Evolutionary conservation across 1,139 yeast genomes (phyloP).

Genomic region (Spathaspora sp.): DNA sequence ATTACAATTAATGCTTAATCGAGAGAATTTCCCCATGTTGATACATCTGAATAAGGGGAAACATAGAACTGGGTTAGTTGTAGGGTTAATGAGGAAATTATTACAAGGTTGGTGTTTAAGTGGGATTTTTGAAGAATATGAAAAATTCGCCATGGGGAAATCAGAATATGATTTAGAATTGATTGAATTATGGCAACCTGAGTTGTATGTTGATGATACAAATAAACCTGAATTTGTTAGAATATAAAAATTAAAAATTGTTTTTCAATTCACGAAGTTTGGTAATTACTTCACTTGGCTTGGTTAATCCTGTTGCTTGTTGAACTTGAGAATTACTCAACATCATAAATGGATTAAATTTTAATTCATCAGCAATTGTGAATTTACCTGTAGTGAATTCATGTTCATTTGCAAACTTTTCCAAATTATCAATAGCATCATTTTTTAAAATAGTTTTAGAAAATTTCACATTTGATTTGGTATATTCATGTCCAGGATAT

Average conservation of each 20-base stretch:
- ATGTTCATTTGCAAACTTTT: conserved; percentile 46
- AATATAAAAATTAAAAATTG: conserved; percentile 21
- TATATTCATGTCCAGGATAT: conserved; percentile 95
- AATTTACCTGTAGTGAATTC: conserved; percentile 82
- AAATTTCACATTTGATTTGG: conserved; percentile 76
- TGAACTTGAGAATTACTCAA: conserved; percentile 57
- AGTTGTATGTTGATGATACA: conserved; percentile 31
- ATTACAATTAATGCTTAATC: conserved; percentile 61
- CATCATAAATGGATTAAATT: conserved; percentile 89
- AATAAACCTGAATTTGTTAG: conserved; percentile 40
- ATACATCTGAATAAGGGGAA: conserved; percentile 95
- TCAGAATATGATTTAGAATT: conserved; percentile 86
- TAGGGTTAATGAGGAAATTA: conserved; percentile 81
- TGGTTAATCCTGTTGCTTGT: conserved; percentile 34
- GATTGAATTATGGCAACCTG: conserved; percentile 50
- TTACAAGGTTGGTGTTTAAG: conserved; percentile 93
- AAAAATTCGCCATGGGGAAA: conserved; percentile 89
- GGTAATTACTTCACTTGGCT: conserved; percentile 59
- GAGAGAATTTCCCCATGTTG: conserved; percentile 78
- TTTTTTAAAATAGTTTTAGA: conserved; percentile 61
- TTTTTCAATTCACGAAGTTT: conserved; percentile 72
- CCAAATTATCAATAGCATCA: conserved; percentile 56
- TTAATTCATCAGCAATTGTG: conserved; percentile 80
- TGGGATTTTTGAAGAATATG: conserved; percentile 92
- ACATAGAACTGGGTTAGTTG: conserved; percentile 88